Evolutionary conservation across 2,329 filamentous ascomycete genomes (phyloP), one percentile per base, ranked within the genome.

Genomic region (Penicillium sp.): DNA sequence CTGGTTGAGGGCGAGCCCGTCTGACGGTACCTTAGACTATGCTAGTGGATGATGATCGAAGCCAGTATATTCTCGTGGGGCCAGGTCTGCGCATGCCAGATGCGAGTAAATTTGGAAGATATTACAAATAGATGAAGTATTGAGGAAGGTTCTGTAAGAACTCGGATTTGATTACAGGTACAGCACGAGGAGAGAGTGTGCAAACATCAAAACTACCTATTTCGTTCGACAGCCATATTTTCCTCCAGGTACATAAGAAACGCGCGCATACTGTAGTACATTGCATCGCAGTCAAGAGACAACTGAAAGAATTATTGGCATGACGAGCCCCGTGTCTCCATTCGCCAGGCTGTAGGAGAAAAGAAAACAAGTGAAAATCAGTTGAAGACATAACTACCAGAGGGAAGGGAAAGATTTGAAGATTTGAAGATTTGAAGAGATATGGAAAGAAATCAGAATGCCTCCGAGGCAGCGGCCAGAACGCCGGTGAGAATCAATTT

Each of bases 181-280:
- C n/a, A 53, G 43, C 10, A 21, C 34, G 17, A 20, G 8, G n/a
- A 50, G 49, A 27, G 42, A 55, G 44, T 40, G 55, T 40, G 55
- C 52, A 55, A 55, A 36, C 46, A 46, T 27, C 52, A 58, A n/a
- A 24, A n/a, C 37, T 34, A 49, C 39, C 44, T 18, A 41, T 40
- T 30, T 23, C 10, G 21, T 52, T 49, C 50, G 50, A 40, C 34
- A 24, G 15, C 50, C 21, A 34, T 48, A 43, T 52, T 41, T 44
- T 44, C 49, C 34, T 46, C 40, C 46, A 33, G 37, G 17, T 18
- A 34, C 32, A 18, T 44, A 44, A 34, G 8, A 18, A 29, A 41
- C 24, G 20, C 37, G 37, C 37, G 37, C 37, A 29, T 26, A 27
- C 37, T 39, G 23, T 17, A 39, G 20, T 27, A 41, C n/a, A 26